Conservation (phyloP, 1,284 basidiomycete genomes). For the Trametes pubescens region DNA sequence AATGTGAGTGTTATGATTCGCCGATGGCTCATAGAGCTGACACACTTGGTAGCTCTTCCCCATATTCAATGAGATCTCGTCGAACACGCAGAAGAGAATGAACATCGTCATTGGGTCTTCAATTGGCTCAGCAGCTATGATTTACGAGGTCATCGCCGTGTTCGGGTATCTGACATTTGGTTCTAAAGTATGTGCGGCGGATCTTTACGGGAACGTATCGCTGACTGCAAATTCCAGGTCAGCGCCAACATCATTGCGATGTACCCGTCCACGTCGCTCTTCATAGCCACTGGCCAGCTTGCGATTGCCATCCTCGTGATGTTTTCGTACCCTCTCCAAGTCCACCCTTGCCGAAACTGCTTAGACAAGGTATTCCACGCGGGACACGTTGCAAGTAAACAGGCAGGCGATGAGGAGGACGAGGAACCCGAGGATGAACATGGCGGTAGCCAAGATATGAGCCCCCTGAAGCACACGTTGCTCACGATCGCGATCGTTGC, state of each 20-base stretch:
- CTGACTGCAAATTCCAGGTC: constrained; percentile 57
- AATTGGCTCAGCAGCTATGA: constrained; percentile 81
- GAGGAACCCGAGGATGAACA: constrained; percentile 61
- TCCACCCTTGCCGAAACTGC: constrained; percentile 93
- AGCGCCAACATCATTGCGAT: constrained; percentile 93
- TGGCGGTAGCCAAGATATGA: constrained; percentile 71
- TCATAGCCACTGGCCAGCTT: constrained; percentile 92
- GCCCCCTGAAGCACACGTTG: constrained; percentile 72
- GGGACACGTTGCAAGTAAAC: constrained; percentile 42
- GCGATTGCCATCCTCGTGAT: constrained; percentile 92
- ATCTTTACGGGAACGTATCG: neutral
- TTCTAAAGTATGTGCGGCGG: constrained; percentile 60
- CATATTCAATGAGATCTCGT: constrained; percentile 91
- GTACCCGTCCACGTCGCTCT: constrained; percentile 93
- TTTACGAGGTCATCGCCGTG: constrained; percentile 86
- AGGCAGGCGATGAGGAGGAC: constrained; percentile 39
- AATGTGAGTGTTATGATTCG: constrained; percentile 64
- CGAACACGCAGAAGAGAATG: constrained; percentile 85
- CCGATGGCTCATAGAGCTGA: neutral
- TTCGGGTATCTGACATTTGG: constrained; percentile 98
- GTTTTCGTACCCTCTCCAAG: constrained; percentile 93
- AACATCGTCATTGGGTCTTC: constrained; percentile 88
- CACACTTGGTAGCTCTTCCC: constrained; percentile 74
- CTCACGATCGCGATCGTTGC: constrained; percentile 80
- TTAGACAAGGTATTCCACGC: constrained; percentile 87